phyloP scores from a whole-genome alignment of 2,329 filamentous ascomycete species.

The Colletotrichum sublineola region DNA sequence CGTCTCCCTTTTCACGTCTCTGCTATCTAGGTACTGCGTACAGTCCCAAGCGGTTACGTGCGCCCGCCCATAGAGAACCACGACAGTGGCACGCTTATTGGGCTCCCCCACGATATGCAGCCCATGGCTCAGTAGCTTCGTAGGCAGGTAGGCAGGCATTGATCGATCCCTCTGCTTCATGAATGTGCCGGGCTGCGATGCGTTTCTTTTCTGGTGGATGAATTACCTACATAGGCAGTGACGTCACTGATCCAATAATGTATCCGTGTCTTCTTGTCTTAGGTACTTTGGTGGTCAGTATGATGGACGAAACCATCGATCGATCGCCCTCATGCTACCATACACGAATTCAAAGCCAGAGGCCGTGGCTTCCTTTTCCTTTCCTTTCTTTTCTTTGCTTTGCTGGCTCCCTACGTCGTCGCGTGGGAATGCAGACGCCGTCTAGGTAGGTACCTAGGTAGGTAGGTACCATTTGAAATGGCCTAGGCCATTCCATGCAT shows the following conservation, averaged over 20 bases:
- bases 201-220: too few species aligned
- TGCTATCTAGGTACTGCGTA: background rate
- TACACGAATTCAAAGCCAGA: background rate
- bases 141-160: too few species aligned
- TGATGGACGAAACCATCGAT: background rate
- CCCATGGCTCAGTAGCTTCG: too few species aligned
- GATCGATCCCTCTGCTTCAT: too few species aligned
- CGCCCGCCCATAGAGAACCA: too few species aligned
- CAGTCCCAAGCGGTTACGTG: too few species aligned
- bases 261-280: background rate
- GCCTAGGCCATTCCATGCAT: constrained; percentile 3
- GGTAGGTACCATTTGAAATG: background rate
- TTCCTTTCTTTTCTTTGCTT: background rate
- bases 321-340: background rate
- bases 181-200: too few species aligned
- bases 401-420: background rate
- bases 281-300: background rate
- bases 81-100: too few species aligned
- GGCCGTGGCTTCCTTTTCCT: too few species aligned
- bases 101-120: too few species aligned
- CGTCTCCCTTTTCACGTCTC: background rate
- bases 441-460: too few species aligned
- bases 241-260: background rate
- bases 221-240: background rate
- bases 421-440: background rate